Base-by-base conservation (phyloP, 2,329 filamentous ascomycete genomes). In the Ceratocystis eucalypticola region DNA sequence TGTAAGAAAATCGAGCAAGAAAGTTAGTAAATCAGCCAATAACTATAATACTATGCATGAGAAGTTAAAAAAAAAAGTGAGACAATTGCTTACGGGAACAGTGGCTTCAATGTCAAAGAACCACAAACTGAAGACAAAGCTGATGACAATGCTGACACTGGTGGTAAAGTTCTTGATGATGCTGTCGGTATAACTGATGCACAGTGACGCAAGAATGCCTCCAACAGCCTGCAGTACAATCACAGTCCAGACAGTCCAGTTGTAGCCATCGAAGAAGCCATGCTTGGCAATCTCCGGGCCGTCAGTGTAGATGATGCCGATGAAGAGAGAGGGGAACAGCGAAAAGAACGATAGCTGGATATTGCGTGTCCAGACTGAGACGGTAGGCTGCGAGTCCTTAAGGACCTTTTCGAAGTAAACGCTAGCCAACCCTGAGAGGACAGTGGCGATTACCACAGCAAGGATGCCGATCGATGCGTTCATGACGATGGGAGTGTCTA, bases 241-340 rank as follows among this genome's bases (percentile, higher is more conserved):
- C 3, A 91, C 88, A 4, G 85, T 80, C 91, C 92, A 96, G 2
- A 97, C 93, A 22, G 93, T 81, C 80, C 84, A 88, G 74, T 96
- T 96, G 77, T 97, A 99, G 2, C 94, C 94, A 67, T 89, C 88
- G 71, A 99, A 97, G 76, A 97, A 96, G 12, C 94, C 94, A 69
- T 89, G 85, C 74, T 88, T 84, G 30, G 87, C 82, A 69, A 99
- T 91, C 50, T 88, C 87, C 68, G 86, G 84, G 30, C 93, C 94
- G 70, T 99, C 94, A 69, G 91, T 89, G 77, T 89, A 89, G 2
- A 95, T 77, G 5, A 97, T 87, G 1, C 93, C 94, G 64, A 96
- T 81, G 67, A 97, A 85, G 0, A 96, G 80, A 0, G 92, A 89
- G 0, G 93, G 91, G 71, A 96, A 93, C 1, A 97, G 80, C 0